Percentiles rank a stretch among this genome's conserved stretches.
phyloP scores from a whole-genome alignment of 306 rosid species.

The Pterocarpus santalinus region DNA sequence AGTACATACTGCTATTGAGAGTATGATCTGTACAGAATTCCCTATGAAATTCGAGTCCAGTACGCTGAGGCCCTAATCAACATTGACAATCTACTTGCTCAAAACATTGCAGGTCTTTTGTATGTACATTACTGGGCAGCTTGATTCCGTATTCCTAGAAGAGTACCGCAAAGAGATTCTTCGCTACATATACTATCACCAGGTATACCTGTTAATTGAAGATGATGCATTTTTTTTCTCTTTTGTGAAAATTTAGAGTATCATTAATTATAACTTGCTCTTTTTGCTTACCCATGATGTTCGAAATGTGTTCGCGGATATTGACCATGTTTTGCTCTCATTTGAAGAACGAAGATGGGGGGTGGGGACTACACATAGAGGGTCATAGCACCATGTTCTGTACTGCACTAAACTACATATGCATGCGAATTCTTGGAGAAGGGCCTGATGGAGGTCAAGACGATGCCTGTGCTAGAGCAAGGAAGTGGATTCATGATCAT shows the following conservation, averaged over 20 bases:
- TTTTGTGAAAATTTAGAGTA: background rate
- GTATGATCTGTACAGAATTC: too few species aligned
- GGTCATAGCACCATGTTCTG: constrained; percentile 87
- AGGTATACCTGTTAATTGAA: constrained; percentile 49
- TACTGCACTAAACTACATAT: constrained; percentile 66
- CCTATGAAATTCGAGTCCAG: too few species aligned
- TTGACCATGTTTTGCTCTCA: background rate
- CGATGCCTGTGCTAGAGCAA: constrained; percentile 71
- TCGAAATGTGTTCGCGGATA: background rate
- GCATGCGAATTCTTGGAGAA: constrained; percentile 79
- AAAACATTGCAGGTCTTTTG: constrained; percentile 62
- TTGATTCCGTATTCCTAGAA: constrained; percentile 54
- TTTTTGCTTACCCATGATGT: background rate
- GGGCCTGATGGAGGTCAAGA: constrained; percentile 68
- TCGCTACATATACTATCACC: constrained; percentile 75
- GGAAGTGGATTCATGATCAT: constrained; percentile 79
- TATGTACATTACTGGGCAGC: constrained; percentile 68
- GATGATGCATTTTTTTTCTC: background rate
- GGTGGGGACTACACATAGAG: constrained; percentile 83
- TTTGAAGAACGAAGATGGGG: constrained; percentile 83
- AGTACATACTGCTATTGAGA: too few species aligned
- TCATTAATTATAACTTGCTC: background rate
- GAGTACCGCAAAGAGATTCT: constrained; percentile 72
- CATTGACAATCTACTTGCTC: too few species aligned
- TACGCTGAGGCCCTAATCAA: too few species aligned